These are phyloP conservation scores for Tillandsia fasciculata DNA, from an alignment of 176 grass and related monocot genomes.

Conservation along the genomic window DNA sequence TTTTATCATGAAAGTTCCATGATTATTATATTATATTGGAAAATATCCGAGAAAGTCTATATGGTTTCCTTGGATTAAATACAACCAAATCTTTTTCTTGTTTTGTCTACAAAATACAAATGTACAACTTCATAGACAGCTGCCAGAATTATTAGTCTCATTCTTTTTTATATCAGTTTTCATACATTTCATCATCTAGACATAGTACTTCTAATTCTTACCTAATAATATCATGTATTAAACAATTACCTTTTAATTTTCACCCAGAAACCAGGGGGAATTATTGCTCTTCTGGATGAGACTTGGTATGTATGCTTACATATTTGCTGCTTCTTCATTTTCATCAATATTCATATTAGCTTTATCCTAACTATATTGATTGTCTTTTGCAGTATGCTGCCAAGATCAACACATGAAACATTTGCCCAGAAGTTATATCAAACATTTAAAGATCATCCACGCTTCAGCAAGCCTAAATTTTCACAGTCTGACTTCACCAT, in stretches of 20 bases:
- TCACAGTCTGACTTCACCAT: constrained; percentile 89
- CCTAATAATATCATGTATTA: not conserved
- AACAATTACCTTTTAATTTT: constrained; percentile 18
- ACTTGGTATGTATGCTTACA: constrained; percentile 55
- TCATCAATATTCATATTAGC: constrained; percentile 3
- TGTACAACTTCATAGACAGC: not conserved
- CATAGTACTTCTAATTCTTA: not conserved
- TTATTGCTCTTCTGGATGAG: constrained; percentile 92
- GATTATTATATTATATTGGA: not conserved
- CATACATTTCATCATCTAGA: not conserved
- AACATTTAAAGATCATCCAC: constrained; percentile 61
- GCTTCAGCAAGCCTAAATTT: constrained; percentile 91
- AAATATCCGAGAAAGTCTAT: not conserved
- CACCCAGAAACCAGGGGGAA: constrained; percentile 94
- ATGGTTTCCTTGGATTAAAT: not conserved
- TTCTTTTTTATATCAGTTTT: not conserved
- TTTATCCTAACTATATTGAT: constrained; percentile 1
- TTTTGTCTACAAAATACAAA: no score
- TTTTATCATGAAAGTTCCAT: no score
- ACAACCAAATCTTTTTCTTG: not conserved
- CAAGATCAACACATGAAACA: constrained; percentile 87
- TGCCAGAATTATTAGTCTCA: not conserved
- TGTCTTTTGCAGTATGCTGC: constrained; percentile 69
- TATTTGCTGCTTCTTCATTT: constrained; percentile 14
- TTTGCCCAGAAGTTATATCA: constrained; percentile 97